Evolutionary conservation across 2,329 filamentous ascomycete species (phyloP), one percentile per base, ranked within the genome.

Genomic region (Fusarium domesticum): DNA sequence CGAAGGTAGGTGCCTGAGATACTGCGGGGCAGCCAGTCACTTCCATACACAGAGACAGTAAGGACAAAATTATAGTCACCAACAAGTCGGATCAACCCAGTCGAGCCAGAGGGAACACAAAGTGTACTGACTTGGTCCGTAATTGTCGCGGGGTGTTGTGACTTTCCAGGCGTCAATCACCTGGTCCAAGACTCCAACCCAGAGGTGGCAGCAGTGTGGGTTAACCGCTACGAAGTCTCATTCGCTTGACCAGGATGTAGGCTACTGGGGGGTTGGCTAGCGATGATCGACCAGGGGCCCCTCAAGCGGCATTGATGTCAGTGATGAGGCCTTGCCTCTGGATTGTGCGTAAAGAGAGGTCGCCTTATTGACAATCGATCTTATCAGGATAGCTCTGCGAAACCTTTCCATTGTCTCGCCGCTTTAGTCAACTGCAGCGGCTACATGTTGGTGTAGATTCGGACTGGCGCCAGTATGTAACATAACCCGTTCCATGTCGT

Each of bases 141-240:
- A 39, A 49, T 50, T 37, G 49, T 54, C 52, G 56, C 56, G 51
- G 56, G 56, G 56, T 59, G 56, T 59, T 47, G 56, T 59, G 56
- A 59, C 56, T 59, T 58, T 57, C 47, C 53, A 57, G 53, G 56
- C 52, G 45, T 59, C 56, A 59, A 59, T 59, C 56, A 59, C 52
- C 56, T 59, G 56, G 54, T n/a, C n/a, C n/a, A n/a, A n/a, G n/a
- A n/a, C n/a, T 50, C 56, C 50, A 58, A 52, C 52, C 47, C 45
- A 48, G 48, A 58, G 56, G 50, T 58, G 50, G 57, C 39, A 58
- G 51, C 47, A 53, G 53, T 56, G 55, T 51, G 57, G 56, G 55
- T 53, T 61, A 63, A 61, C 58, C 61, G 61, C 63, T 60, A 55
- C 53, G 58, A 56, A 52, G 61, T 66, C 54, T 61, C 57, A 66